A percentile compares a stretch with the other conserved stretches of the same genome.
phyloP scores from a whole-genome alignment of 139 green algal genomes.

The Astrephomene gubernaculifera region DNA sequence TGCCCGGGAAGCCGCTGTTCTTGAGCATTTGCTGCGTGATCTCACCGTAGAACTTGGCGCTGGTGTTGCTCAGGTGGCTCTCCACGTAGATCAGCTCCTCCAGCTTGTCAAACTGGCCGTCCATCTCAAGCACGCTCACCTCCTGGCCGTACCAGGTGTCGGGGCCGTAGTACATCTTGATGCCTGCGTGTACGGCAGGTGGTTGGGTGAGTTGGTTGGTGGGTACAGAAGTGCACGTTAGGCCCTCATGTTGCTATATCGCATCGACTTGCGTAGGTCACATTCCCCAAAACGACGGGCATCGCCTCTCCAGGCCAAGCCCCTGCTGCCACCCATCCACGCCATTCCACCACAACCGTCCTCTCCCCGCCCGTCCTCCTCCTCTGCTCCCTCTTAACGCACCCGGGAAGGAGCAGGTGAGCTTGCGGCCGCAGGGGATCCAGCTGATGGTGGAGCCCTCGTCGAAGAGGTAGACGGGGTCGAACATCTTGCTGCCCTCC shows the following conservation, averaged over 20 bases:
- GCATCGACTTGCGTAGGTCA: too few species aligned
- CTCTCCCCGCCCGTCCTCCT: neutral
- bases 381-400: slow-evolving; percentile 39
- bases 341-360: neutral
- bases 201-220: too few species aligned
- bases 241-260: too few species aligned
- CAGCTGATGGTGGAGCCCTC: slow-evolving; percentile 99
- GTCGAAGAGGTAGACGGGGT: slow-evolving; percentile 97
- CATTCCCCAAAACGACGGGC: too few species aligned
- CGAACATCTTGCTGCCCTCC: slow-evolving; percentile 91
- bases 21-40: slow-evolving; percentile 99
- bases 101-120: slow-evolving; percentile 99
- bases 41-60: slow-evolving; percentile 98
- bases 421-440: slow-evolving; percentile 99
- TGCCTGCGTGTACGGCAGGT: slow-evolving; percentile 64
- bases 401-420: slow-evolving; percentile 98
- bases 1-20: slow-evolving; percentile 96
- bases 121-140: slow-evolving; percentile 97
- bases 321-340: too few species aligned
- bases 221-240: too few species aligned
- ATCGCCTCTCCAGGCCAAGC: too few species aligned
- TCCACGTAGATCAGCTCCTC: slow-evolving; percentile 99
- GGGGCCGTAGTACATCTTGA: slow-evolving; percentile 94
- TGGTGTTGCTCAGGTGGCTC: slow-evolving; percentile 97
- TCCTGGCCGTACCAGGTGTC: slow-evolving; percentile 92